Base-by-base conservation (phyloP, 371 early-diverging fungal species). In the Zancudomyces culisetae region DNA sequence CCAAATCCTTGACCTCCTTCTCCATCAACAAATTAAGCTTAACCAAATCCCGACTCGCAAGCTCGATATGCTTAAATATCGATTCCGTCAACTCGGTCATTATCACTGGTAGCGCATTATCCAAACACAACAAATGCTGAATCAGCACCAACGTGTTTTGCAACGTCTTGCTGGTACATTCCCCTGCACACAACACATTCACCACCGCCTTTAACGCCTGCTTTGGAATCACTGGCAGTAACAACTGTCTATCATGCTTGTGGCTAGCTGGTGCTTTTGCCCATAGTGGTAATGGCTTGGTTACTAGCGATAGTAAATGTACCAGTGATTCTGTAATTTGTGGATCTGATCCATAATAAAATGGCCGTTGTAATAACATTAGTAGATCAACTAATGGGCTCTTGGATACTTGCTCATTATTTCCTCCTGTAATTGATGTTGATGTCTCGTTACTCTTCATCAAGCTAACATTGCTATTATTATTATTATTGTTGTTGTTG, bases 111-210 rank as follows among this genome's bases (percentile, higher is more conserved):
- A 77, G 71, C 15, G 89, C 81, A 15, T 80, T 80, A 10, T 77
- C 68, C 43, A 86, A 58, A 2, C 76, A 66, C 1, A 87, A 81
- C 18, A 97, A 68, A 48, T 88, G 81, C 52, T 92, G 92, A 29
- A 97, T 83, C 18, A 87, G 83, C 28, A 80, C 73, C 15, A 94
- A 67, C 0, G 90, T 88, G 62, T 79, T 83, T 66, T 90, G 89
- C 80, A 95, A 95, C 0, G 93, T 92, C 54, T 82, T 85, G 59
- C 81, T 84, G 8, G 92, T 82, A 60, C 92, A 90, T 59, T 89
- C 91, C 18, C 88, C 93, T 1, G 79, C 77, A 1, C 87, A 85
- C 27, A 97, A 71, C 0, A 91, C 86, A 53, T 88, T 83, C 6
- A 93, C 87, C 22, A 95, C 77, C 3, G 79, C 63, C 24, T 80